Evolutionary conservation across 371 early-diverging fungal genomes (phyloP), one percentile per base, ranked within the genome.

Genomic region (Circinella minor): DNA sequence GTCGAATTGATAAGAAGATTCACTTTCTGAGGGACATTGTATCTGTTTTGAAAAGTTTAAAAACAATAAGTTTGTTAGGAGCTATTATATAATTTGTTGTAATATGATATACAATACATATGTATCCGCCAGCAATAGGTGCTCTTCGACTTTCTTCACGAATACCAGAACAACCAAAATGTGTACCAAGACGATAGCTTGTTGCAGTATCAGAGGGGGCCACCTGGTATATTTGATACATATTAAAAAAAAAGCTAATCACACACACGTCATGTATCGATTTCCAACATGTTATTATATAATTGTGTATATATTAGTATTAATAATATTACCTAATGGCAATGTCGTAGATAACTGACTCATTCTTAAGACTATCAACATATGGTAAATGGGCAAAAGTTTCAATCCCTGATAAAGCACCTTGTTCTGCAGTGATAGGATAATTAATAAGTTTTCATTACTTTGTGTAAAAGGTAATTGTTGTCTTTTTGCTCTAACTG

Each of bases 161-260:
- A 62, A 79, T 79, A 61, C 72, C 79, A 34, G 68, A 60, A 8
- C 77, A 77, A 10, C 77, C 77, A 37, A 79, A 79, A 4, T 77
- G 71, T 10, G 79, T 76, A 18, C 79, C 79, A 49, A 77, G 72
- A 17, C 77, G 60, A 54, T 68, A 75, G 8, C 51, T 55, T n/a
- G 48, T 66, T 15, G 20, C 49, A 36, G 51, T 76, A 54, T 78
- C 76, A 34, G 74, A 69, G 0, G 79, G 79, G 51, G 70, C 69
- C 15, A 77, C 79, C 15, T 39, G 4, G 9, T 39, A 39, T 6
- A 39, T 39, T 4, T 39, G 9, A 6, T 39, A 39, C 9, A 39
- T 39, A 39, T 39, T 39, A 39, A 6, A 6, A 39, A 39, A 39
- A 39, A 9, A 9, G 9, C 9, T 39, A 39, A 39, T 9, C 39